Evolutionary conservation across 345 rosid species (phyloP).

Genomic region (Bruguiera gymnorhiza): DNA sequence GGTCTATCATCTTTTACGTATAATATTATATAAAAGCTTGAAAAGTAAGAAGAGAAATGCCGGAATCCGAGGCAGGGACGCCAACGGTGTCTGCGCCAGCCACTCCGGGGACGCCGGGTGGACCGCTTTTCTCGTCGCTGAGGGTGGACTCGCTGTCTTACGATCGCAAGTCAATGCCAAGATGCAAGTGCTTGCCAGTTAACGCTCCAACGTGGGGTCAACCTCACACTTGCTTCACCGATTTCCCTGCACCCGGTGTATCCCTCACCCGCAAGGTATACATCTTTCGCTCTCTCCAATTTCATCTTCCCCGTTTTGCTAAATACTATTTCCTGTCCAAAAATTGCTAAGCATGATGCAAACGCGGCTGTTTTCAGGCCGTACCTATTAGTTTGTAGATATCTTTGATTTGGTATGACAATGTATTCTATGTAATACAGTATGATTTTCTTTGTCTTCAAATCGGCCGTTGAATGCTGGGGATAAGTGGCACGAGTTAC

Average conservation of each 20-base stretch:
- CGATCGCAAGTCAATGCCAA: slow-evolving; percentile 78
- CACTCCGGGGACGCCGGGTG: slow-evolving; percentile 93
- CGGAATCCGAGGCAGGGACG: slow-evolving; percentile 40
- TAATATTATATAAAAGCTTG: neutral
- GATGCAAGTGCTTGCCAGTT: slow-evolving; percentile 91
- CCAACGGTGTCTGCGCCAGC: slow-evolving; percentile 75
- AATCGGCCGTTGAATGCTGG: no score
- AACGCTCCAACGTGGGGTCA: slow-evolving; percentile 66
- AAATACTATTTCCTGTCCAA: no score
- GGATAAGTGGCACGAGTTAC: no score
- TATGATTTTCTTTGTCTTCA: no score
- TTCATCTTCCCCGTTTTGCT: neutral
- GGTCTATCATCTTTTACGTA: neutral
- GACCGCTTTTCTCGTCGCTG: slow-evolving; percentile 67
- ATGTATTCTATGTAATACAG: no score
- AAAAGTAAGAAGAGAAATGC: slow-evolving; percentile 23
- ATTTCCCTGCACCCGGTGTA: slow-evolving; percentile 59
- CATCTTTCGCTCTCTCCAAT: neutral
- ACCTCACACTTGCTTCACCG: slow-evolving; percentile 69
- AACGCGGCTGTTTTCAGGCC: no score
- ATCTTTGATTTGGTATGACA: no score
- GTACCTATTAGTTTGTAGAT: no score
- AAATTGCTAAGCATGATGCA: no score
- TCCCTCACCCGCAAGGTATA: slow-evolving; percentile 95
- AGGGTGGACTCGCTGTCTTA: slow-evolving; percentile 88